Percentiles rank a stretch among this genome's conserved stretches.
These are phyloP conservation scores for Mortierella alpina DNA, from an alignment of 192 early-diverging fungal genomes.

Conservation along the genomic window DNA sequence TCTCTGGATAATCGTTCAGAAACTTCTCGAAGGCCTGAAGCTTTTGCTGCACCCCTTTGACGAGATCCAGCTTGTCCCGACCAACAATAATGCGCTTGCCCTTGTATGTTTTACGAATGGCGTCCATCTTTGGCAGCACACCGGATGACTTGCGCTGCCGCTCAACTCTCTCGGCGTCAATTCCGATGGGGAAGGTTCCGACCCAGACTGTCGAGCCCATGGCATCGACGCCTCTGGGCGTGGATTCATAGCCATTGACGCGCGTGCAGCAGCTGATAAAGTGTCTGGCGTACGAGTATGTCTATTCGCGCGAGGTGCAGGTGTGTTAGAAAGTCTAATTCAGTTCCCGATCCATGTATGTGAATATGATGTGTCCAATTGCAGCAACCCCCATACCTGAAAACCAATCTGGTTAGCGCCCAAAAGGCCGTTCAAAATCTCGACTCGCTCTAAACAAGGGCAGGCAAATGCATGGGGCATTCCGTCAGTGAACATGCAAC, in stretches of 20 bases:
- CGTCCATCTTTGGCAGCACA: constrained; percentile 83
- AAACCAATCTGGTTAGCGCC: constrained; percentile 94
- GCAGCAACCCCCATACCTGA: constrained; percentile 64
- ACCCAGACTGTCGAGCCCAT: constrained; percentile 83
- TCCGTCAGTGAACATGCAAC: not conserved
- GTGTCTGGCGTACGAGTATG: constrained; percentile 94
- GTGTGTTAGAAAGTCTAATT: not conserved
- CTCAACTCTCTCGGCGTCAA: constrained; percentile 84
- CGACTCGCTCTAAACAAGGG: constrained; percentile 70
- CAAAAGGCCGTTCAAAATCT: constrained; percentile 88
- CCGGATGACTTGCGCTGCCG: constrained; percentile 65
- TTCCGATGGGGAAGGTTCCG: constrained; percentile 96
- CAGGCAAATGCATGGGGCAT: not conserved
- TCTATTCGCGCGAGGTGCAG: constrained; percentile 52
- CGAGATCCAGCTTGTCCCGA: constrained; percentile 93
- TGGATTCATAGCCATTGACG: constrained; percentile 90
- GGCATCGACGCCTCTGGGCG: constrained; percentile 93
- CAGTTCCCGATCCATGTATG: not conserved
- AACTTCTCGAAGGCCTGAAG: constrained; percentile 94
- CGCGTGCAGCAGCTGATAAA: constrained; percentile 94
- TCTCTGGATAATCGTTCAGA: constrained; percentile 90
- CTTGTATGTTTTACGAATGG: constrained; percentile 84
- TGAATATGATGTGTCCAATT: not conserved
- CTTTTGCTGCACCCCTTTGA: constrained; percentile 95
- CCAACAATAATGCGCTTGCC: constrained; percentile 96